Conservation (phyloP, 192 early-diverging fungal genomes). For the Coemansia umbellata region DNA sequence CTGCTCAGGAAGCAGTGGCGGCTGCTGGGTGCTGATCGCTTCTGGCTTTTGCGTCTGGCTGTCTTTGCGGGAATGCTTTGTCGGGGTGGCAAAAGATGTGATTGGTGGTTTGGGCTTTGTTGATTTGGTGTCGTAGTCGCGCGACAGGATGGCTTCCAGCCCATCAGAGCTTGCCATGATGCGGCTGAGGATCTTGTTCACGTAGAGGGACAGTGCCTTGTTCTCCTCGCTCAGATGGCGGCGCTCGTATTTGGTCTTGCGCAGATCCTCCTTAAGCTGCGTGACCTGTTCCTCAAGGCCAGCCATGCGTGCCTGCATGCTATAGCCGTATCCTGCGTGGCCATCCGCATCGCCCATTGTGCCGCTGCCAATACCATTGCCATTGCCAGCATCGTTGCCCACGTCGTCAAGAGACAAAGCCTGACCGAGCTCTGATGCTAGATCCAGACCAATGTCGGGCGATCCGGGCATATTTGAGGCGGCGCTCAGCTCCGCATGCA, state of each 20-base stretch:
- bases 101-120: slow-evolving; percentile 4
- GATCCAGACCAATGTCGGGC: slow-evolving; percentile 18
- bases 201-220: slow-evolving; percentile 64
- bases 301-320: slow-evolving; percentile 11
- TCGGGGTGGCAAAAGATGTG: not conserved
- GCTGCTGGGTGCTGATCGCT: not conserved
- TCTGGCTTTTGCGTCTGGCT: not conserved
- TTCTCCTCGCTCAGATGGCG: slow-evolving; percentile 63
- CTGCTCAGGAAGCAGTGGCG: slow-evolving; percentile 10
- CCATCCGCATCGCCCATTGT: not conserved
- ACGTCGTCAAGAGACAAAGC: slow-evolving; percentile 16
- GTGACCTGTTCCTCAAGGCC: slow-evolving; percentile 40
- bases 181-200: slow-evolving; percentile 72
- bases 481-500: not conserved
- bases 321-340: not conserved
- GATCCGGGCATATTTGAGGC: slow-evolving; percentile 1
- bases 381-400: not conserved
- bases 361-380: not conserved
- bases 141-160: slow-evolving; percentile 44
- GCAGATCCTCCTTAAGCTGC: slow-evolving; percentile 44
- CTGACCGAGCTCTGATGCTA: slow-evolving; percentile 48
- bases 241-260: slow-evolving; percentile 56
- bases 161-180: slow-evolving; percentile 61
- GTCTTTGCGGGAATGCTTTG: slow-evolving; percentile 13
- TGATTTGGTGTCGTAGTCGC: slow-evolving; percentile 38